Base-by-base conservation (phyloP, 768 basidiomycete genomes). In the Leccinum boreale region DNA sequence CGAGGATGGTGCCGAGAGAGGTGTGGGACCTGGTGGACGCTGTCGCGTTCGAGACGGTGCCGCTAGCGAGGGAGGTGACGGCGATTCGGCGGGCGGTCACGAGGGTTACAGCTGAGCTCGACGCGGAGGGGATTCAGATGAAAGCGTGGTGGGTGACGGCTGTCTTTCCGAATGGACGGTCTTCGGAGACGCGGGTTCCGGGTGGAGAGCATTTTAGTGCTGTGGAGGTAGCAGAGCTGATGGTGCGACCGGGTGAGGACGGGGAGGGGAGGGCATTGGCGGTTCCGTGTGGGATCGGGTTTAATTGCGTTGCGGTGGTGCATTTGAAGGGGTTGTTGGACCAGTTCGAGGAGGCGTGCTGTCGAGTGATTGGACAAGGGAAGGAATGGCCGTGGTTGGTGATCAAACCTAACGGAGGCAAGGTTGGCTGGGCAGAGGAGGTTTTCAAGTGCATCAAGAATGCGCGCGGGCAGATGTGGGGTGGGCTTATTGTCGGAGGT, bases 101-200 rank as follows among this genome's bases (percentile, higher is more conserved):
- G 2, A 48, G 52, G 5, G 72, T 89, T 12, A 55, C 68, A 2
- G 54, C 58, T 2, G 50, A 60, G 12, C 58, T 75, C 29, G 59
- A 46, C 5, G 63, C 53, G 45, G 55, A 67, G 6, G 62, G 66
- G 19, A 47, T 64, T 17, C 52, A 26, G 14, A 64, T 62, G 62
- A 90, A 90, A 68, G 80, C 80, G 33, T 92, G 89, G 86, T 92
- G 89, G 89, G 82, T 91, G 57, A 82, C 78, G 50, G 83, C 79
- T 29, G 83, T 89, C 7, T 86, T 83, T 62, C 85, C 86, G 0
- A 67, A 70, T 21, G 83, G 82, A 3, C 58, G 61, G 19, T 83
- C 72, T 56, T 77, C 83, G 0, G 78, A 86, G 58, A 69, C 72
- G 42, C 56, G 64, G 11, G 49, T 54, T 10, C 67, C 66, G 21